These are phyloP conservation scores for Chalciporus chontae DNA, from an alignment of 768 basidiomycete genomes.

Conservation along the genomic window DNA sequence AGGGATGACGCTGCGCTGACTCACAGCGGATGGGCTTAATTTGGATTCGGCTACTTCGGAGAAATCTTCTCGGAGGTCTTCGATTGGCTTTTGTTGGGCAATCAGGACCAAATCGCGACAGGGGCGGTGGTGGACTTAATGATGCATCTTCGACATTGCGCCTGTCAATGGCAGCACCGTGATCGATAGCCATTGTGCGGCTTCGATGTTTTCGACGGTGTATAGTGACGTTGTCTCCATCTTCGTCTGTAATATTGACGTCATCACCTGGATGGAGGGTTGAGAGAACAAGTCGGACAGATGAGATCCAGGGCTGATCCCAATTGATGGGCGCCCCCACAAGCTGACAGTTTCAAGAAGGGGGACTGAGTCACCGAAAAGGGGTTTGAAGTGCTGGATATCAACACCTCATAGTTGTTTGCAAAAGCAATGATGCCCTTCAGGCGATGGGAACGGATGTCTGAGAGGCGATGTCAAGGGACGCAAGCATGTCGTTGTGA, in stretches of 20 bases:
- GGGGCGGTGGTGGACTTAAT: conserved; percentile 45
- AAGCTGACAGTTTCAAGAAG: too few species aligned
- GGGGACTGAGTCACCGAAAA: too few species aligned
- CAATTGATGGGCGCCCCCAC: too few species aligned
- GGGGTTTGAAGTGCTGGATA: too few species aligned
- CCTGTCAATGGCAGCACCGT: conserved; percentile 63
- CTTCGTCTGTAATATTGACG: conserved; percentile 80
- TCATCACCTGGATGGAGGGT: conserved; percentile 59
- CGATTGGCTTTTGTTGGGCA: conserved; percentile 45
- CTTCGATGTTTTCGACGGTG: conserved; percentile 79
- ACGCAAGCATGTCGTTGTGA: too few species aligned
- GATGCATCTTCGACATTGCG: conserved; percentile 72
- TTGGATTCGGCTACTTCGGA: conserved; percentile 55
- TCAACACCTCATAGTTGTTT: too few species aligned
- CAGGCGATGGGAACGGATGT: too few species aligned
- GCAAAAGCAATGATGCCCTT: too few species aligned
- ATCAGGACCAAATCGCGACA: conserved; percentile 12
- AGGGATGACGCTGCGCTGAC: conserved; percentile 1
- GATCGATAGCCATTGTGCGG: conserved; percentile 70
- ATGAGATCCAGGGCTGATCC: too few species aligned
- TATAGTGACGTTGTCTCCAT: conserved; percentile 92
- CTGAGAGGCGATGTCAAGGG: too few species aligned
- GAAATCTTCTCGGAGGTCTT: conserved; percentile 68
- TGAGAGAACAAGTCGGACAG: neutral
- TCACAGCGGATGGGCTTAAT: conserved; percentile 15